Evolutionary conservation across 2,329 filamentous ascomycete species (phyloP).

Genomic region (Pseudogymnoascus sp.): DNA sequence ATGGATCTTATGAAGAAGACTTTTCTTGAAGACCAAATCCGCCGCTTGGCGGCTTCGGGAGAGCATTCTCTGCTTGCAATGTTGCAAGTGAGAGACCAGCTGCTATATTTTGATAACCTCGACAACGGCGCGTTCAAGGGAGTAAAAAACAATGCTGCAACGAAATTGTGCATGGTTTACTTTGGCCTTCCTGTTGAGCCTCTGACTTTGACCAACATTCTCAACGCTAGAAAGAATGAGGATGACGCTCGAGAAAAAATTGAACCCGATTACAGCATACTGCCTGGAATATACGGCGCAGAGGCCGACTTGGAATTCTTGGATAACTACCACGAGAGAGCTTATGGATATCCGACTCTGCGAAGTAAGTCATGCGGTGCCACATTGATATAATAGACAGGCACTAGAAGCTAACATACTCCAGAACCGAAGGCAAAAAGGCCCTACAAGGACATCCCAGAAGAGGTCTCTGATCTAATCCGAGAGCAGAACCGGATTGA

Average conservation of each 20-base stretch:
- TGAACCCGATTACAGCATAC: slow-evolving; percentile 13
- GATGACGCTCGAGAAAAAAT: slow-evolving; percentile 19
- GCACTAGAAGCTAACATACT: neutral
- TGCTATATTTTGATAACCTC: slow-evolving; percentile 20
- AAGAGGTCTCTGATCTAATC: neutral
- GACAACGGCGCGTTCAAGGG: slow-evolving; percentile 20
- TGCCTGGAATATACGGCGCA: slow-evolving; percentile 22
- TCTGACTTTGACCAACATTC: slow-evolving; percentile 25
- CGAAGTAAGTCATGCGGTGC: slow-evolving; percentile 22
- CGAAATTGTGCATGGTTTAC: slow-evolving; percentile 29
- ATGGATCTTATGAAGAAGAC: slow-evolving; percentile 15
- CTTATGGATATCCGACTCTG: slow-evolving; percentile 24
- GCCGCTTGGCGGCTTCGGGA: slow-evolving; percentile 16
- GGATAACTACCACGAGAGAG: slow-evolving; percentile 26
- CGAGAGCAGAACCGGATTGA: neutral
- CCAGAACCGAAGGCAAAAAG: neutral
- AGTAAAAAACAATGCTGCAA: slow-evolving; percentile 24
- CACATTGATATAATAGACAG: neutral
- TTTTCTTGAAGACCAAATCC: slow-evolving; percentile 3
- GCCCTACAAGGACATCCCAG: neutral
- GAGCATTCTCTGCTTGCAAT: slow-evolving; percentile 18
- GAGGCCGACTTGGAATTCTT: slow-evolving; percentile 28
- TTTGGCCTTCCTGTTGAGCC: slow-evolving; percentile 29
- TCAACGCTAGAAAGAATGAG: slow-evolving; percentile 15
- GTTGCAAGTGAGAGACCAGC: slow-evolving; percentile 5